phyloP scores from a whole-genome alignment of 164 flowering plant species.

The Vitis riparia region DNA sequence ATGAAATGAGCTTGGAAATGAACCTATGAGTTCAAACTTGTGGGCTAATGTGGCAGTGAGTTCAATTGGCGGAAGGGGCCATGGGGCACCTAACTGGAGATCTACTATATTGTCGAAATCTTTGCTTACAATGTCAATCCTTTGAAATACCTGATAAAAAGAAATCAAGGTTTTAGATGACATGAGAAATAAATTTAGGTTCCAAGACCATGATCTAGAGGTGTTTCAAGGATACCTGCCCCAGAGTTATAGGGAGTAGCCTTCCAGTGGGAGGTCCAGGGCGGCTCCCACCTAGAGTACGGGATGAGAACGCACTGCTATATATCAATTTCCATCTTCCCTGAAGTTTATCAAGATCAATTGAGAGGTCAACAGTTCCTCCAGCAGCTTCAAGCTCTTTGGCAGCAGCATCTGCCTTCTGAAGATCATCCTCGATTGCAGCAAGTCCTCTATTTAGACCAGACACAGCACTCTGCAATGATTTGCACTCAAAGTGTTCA shows the following conservation, averaged over 20 bases:
- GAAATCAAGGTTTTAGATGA: not conserved
- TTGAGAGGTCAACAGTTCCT: conserved; percentile 73
- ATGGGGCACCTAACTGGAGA: conserved; percentile 84
- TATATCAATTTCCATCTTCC: conserved; percentile 91
- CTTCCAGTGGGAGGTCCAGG: conserved; percentile 95
- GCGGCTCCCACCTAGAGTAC: conserved; percentile 93
- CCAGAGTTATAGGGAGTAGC: conserved; percentile 88
- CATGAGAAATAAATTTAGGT: not conserved
- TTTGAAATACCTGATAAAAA: conserved; percentile 76
- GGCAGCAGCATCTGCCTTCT: conserved; percentile 78
- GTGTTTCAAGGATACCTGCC: conserved; percentile 54
- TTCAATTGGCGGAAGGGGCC: conserved; percentile 90
- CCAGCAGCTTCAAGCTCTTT: conserved; percentile 77
- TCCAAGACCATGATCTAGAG: not conserved
- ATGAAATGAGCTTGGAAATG: conserved; percentile 14
- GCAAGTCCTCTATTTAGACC: conserved; percentile 94
- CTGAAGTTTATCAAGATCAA: conserved; percentile 74
- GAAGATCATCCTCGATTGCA: conserved; percentile 72
- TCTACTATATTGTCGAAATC: conserved; percentile 97
- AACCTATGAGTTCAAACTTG: conserved; percentile 92
- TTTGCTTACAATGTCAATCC: conserved; percentile 84
- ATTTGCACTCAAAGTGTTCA: conserved; percentile 1
- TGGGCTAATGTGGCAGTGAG: conserved; percentile 89
- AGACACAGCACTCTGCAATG: conserved; percentile 79
- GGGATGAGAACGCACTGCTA: conserved; percentile 94